Base-by-base conservation (phyloP, 1,139 yeast species). In the Nakaseomyces bracarensis region DNA sequence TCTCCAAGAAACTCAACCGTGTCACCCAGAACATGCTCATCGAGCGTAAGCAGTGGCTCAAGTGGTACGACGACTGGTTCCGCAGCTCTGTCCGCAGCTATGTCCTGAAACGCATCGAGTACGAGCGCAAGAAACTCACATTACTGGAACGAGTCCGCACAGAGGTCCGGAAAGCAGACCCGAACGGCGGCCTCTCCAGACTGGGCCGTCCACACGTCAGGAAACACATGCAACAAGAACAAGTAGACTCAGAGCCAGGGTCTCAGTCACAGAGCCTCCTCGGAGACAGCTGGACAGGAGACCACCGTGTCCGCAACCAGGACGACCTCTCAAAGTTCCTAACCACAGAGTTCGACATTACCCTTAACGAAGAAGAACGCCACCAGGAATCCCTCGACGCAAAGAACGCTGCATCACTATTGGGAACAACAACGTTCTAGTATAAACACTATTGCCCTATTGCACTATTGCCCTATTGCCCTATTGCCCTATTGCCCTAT, bases 1-100 rank as follows among this genome's bases (percentile, higher is more conserved):
- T 89, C 43, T 76, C 80, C 15, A 66, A 75, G 48, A 93, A 85
- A 54, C 81, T 89, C 27, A 78, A 82, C 45, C 70, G 95, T 47
- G 82, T 91, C 20, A 83, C 95, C 5, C 82, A 81, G 36, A 95
- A 87, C 60, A 82, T 91, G 87, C 62, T 84, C 37, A 70, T 76
- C 37, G 97, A 89, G 60, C 72, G 79, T 47, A 63, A 72, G 31
- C 77, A 78, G 43, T 60, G 65, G 65, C 41, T 58, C 5, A 63
- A 65, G 9, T 74, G 75, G 56, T 68, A 84, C 11, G 85, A 84
- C 43, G 50, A 56, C 2, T 78, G 75, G 54, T 57, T 86, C 34
- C 71, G 71, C 45, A 61, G 64, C 22, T 65, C 77, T 29, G 66
- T 91, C 43, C 78, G 77, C 46, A 72, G 70, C 38, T 79, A 74